phyloP scores from a whole-genome alignment of 257 asterid species.

The Nicotiana otophora region DNA sequence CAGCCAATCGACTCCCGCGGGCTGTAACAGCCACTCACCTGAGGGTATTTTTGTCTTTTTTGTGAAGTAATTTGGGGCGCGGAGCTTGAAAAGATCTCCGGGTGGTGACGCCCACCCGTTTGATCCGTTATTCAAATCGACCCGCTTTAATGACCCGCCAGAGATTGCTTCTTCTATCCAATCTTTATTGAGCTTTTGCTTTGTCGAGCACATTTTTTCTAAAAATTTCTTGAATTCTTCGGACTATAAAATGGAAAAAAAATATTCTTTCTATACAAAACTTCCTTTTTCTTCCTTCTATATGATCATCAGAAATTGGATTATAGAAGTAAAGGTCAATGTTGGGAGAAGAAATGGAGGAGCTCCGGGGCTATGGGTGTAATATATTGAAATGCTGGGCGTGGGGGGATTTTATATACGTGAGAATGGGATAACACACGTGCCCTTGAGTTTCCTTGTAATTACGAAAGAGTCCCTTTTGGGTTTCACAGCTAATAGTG shows the following conservation, averaged over 20 bases:
- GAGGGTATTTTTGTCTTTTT: slow-evolving; percentile 55
- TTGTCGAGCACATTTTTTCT: slow-evolving; percentile 40
- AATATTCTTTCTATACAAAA: too few relatives aligned
- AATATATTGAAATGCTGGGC: neutral
- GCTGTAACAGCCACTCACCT: slow-evolving; percentile 61
- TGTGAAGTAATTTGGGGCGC: slow-evolving; percentile 64
- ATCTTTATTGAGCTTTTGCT: slow-evolving; percentile 43
- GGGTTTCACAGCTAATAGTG: neutral
- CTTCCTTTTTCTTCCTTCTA: too few relatives aligned
- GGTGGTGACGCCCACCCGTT: slow-evolving; percentile 99
- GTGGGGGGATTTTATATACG: neutral
- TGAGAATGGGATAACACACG: neutral
- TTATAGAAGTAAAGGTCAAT: too few relatives aligned
- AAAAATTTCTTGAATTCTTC: too few relatives aligned
- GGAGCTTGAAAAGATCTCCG: slow-evolving; percentile 62
- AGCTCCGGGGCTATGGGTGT: neutral
- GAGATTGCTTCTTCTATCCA: slow-evolving; percentile 63
- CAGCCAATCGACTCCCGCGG: slow-evolving; percentile 96
- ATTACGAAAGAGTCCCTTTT: neutral
- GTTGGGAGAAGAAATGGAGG: neutral
- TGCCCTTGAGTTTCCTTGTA: neutral
- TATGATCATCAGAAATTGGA: neutral
- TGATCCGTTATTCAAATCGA: slow-evolving; percentile 59
- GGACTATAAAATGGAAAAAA: too few relatives aligned
- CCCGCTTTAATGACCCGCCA: slow-evolving; percentile 73